Base-by-base conservation (phyloP, 78 protist genomes). In the Diacronema lutheri region DNA sequence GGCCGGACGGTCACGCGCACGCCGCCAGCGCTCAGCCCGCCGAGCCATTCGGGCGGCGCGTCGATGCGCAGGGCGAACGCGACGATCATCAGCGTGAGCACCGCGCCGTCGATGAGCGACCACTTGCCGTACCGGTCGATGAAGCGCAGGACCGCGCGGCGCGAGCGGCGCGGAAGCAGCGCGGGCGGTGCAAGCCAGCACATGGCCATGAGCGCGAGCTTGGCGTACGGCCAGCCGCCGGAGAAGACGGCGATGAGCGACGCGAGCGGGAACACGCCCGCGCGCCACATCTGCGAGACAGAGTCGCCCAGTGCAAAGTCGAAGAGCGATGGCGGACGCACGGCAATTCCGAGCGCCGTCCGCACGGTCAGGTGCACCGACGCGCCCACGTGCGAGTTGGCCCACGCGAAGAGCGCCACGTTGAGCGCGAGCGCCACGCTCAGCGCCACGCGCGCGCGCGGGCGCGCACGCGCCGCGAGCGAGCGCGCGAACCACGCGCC, bases 201-300 rank as follows among this genome's bases (percentile, higher is more conserved):
- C 56, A 1, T 9, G 31, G 74, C 73, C 86, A 90, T 16, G 21
- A 81, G 40, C 33, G 61, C 35, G 25, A 90, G 65, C 78, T 90
- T 90, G 84, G 78, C 26, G 83, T 90, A 90, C 33, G 93, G 93
- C 93, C 93, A 90, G 29, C 20, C 55, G 26, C 93, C 93, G 4
- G 87, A 77, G 83, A 90, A 87, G 50, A 87, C 72, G 16, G 79
- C 81, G 41, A 90, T 61, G 60, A 90, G 73, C 31, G 86, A 11
- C 10, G 87, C 16, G 57, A 90, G 60, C 31, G 90, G 73, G 81
- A 77, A 87, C 64, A 87, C 90, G 13, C 62, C 55, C 11, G 88
- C 90, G 35, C 10, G 10, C 93, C 93, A 90, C 90, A 90, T 87
- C 84, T 90, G 90, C 46, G 3, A 72, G 33, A 90, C 72, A 26